Evolutionary conservation across 306 rosid species (phyloP).

Genomic region (Herpetospermum pedunculosum): DNA sequence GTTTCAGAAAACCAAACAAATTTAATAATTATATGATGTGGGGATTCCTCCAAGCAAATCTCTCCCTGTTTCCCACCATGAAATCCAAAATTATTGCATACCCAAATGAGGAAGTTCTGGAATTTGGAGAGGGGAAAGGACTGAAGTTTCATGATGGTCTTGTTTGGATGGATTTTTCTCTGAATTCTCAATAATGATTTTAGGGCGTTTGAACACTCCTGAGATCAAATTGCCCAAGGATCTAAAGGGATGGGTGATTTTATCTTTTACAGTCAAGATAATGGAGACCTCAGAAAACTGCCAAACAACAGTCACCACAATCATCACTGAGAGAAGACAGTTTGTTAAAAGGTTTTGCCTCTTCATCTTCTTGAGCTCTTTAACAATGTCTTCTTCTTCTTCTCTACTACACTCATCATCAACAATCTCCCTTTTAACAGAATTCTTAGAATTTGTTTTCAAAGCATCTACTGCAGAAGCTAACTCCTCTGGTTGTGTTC

Average conservation of each 20-base stretch:
- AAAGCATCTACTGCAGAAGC: constrained; percentile 5
- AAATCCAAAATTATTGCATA: background rate
- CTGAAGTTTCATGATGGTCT: constrained; percentile 1
- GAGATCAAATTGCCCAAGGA: constrained; percentile 28
- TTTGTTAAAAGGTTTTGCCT: constrained; percentile 66
- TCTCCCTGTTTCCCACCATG: background rate
- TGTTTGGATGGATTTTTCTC: constrained; percentile 14
- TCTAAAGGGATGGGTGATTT: constrained; percentile 46
- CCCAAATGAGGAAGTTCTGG: constrained; percentile 29
- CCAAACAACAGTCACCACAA: constrained; percentile 64
- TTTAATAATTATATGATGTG: background rate
- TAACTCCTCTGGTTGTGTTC: constrained; percentile 6
- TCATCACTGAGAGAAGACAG: constrained; percentile 76
- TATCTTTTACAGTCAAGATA: constrained; percentile 38
- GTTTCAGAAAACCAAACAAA: background rate
- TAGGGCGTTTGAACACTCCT: constrained; percentile 21
- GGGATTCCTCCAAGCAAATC: background rate
- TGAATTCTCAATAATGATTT: constrained; percentile 8
- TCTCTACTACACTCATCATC: constrained; percentile 14
- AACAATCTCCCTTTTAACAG: background rate
- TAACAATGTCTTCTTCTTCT: constrained; percentile 40
- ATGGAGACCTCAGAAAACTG: constrained; percentile 65
- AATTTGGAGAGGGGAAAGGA: constrained; percentile 24
- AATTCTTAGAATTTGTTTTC: constrained; percentile 13
- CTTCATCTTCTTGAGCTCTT: constrained; percentile 49